Evolutionary conservation across 164 flowering plant species (phyloP).

Genomic region (Chimonanthus praecox): DNA sequence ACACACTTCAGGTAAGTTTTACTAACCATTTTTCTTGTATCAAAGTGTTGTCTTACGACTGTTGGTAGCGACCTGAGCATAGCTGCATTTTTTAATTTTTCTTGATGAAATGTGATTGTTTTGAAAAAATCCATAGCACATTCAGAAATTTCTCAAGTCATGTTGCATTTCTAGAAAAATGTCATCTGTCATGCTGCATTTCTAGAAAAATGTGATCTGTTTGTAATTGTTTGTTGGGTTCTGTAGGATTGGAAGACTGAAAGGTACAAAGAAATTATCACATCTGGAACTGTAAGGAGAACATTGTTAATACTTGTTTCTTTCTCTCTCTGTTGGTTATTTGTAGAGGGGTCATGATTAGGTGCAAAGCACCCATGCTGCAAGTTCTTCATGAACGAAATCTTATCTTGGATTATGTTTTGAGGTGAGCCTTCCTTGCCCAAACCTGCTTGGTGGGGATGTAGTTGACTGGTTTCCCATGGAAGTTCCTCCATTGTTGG

Average conservation of each 20-base stretch:
- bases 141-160: too few species aligned
- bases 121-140: neutral
- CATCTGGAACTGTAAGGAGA: constrained; percentile 86
- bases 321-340: neutral
- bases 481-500: neutral
- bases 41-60: too few species aligned
- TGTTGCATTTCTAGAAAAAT: neutral
- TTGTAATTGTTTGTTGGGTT: constrained; percentile 5
- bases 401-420: neutral
- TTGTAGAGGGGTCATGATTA: neutral
- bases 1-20: constrained; percentile 58
- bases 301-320: constrained; percentile 3
- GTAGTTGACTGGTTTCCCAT: neutral
- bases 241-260: constrained; percentile 98
- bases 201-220: neutral
- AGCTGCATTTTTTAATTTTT: neutral
- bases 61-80: neutral
- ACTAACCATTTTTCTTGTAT: too few species aligned
- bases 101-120: neutral
- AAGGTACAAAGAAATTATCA: constrained; percentile 90
- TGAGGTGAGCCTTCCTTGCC: neutral
- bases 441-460: neutral
- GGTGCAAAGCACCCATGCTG: neutral
- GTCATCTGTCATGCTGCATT: neutral
- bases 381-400: neutral